Base-by-base conservation (phyloP, 768 basidiomycete genomes). In the Boletus pseudo-olivaceus region DNA sequence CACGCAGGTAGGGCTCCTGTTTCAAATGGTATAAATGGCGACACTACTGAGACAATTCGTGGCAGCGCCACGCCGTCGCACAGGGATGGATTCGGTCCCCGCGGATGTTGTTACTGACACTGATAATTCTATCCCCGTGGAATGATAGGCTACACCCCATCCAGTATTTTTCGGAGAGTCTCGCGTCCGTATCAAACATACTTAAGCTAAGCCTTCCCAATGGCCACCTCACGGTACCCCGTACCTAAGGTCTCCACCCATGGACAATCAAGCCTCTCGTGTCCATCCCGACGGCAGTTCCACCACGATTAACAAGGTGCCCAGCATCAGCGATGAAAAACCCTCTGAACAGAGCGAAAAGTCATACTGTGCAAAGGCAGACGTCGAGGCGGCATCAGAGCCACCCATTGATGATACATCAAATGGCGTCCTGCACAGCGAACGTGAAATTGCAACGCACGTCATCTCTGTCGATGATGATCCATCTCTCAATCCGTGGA, bases 391-490 rank as follows among this genome's bases (percentile, higher is more conserved):
- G 0, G 20, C 52, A 17, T 43, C 60, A 37, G 15, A 12, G 34
- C 15, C 42, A n/a, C 43, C 54, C 20, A 52, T 23, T 5, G 55
- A 59, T 19, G 51, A 58, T 32, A 19, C 44, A 17, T 54, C 57
- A 2, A 58, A 57, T 17, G 37, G 54, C 0, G 63, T 69, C 34
- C 72, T 81, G 29, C 61, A 73, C 45, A 68, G 72, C 54, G 78
- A 78, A 59, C 75, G 75, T 49, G 79, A 79, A 54, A 73, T 80
- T 32, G 76, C 70, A 47, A 78, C 78, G 0, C 73, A 74, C 53
- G 68, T 82, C 27, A 76, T 82, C 51, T 71, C 68, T 15, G 66
- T 79, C 35, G 61, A 67, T 20, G 72, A 71, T 23, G 62, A 69
- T 29, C 54, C 61, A 5, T 57, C 61, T 7, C 68, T 67, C 40